Conservation (phyloP, 164 flowering plant species). For the Chimonanthus praecox region DNA sequence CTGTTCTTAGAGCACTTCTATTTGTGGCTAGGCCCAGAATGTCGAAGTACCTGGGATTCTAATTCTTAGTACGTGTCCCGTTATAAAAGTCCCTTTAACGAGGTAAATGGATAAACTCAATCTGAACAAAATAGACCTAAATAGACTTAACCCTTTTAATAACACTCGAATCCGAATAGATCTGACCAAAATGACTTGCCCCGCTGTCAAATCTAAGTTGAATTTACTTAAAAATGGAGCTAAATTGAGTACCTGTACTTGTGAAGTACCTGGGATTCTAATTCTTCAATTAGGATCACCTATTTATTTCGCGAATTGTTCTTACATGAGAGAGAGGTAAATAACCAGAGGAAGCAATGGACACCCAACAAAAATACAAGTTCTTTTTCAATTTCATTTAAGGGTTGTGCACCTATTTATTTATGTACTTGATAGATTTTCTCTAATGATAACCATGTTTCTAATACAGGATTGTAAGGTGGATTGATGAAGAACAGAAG, state of each 20-base stretch:
- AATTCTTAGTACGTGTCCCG: constrained; percentile 16
- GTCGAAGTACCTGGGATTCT: constrained; percentile 45
- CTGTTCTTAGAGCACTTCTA: constrained; percentile 53
- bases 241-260: constrained; percentile 7
- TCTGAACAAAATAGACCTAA: no score
- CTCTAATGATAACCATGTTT: neutral
- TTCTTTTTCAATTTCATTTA: neutral
- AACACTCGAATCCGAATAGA: no score
- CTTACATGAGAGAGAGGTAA: constrained; percentile 71
- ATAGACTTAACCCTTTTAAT: no score
- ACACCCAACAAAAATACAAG: neutral
- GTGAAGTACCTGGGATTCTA: constrained; percentile 36
- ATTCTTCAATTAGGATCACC: constrained; percentile 72
- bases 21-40: constrained; percentile 71
- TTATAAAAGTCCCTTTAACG: no score
- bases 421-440: neutral
- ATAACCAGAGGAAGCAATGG: neutral
- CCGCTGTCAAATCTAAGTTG: no score
- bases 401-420: no score
- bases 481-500: constrained; percentile 46
- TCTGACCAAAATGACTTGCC: no score
- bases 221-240: no score
- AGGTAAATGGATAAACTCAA: no score
- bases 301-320: constrained; percentile 54
- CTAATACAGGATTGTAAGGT: constrained; percentile 44